Percentiles rank a stretch among this genome's conserved stretches.
These are phyloP conservation scores for Tulasnella sp. DNA, from an alignment of 768 basidiomycete species.

Conservation along the genomic window DNA sequence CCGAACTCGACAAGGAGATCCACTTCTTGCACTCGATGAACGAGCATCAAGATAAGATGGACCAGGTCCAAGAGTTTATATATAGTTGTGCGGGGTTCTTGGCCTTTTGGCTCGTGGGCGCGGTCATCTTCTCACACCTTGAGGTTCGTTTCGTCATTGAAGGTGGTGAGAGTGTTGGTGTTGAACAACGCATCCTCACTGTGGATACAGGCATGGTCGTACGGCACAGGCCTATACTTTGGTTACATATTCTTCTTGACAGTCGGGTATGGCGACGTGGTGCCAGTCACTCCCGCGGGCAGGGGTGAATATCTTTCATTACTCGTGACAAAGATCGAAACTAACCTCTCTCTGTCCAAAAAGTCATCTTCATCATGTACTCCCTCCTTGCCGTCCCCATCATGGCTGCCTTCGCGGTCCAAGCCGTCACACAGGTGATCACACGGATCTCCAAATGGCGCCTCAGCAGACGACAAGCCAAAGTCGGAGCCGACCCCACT, in stretches of 20 bases:
- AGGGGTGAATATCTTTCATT: not conserved
- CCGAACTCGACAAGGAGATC: conserved; percentile 26
- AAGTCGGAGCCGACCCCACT: not conserved
- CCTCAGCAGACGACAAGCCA: not conserved
- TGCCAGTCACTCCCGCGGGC: conserved; percentile 22
- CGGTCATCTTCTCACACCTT: conserved; percentile 23
- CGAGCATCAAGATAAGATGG: conserved; percentile 24
- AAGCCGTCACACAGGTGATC: not conserved
- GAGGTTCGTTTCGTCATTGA: too few species aligned
- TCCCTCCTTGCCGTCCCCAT: conserved; percentile 26
- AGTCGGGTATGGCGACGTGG: conserved; percentile 27
- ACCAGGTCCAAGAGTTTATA: conserved; percentile 24
- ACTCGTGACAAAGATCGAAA: too few species aligned
- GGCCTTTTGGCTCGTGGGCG: conserved; percentile 28
- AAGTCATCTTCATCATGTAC: conserved; percentile 27
- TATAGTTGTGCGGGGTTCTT: conserved; percentile 23
- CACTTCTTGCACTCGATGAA: conserved; percentile 26
- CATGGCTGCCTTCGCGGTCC: not conserved
- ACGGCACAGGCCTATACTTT: conserved; percentile 25
- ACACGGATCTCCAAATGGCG: not conserved
- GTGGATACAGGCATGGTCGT: conserved; percentile 28
- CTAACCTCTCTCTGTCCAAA: too few species aligned
- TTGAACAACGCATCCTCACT: too few species aligned
- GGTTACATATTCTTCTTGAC: conserved; percentile 18
- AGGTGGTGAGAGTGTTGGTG: too few species aligned